Conservation (phyloP, 176 grass and related monocot genomes). For the Rhynchospora pubera region DNA sequence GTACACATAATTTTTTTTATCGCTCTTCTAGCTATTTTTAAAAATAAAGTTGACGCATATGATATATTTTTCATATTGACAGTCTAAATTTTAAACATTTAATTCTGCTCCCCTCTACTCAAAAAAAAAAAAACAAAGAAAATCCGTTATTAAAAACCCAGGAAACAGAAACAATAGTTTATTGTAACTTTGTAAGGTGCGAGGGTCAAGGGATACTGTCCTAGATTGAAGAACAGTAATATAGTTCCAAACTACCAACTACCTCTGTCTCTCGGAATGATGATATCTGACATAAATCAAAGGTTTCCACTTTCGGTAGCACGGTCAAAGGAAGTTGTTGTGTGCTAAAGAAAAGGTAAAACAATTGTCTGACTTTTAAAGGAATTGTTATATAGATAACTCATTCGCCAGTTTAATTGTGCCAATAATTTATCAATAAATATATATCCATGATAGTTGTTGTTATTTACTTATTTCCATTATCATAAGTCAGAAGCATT, state of each 20-base stretch:
- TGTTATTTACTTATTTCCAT: not conserved
- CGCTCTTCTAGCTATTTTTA: not conserved
- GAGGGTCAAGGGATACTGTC: constrained; percentile 2
- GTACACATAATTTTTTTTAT: not conserved
- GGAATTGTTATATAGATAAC: not conserved
- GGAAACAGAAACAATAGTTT: not conserved
- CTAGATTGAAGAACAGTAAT: constrained; percentile 25
- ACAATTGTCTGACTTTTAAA: constrained; percentile 3
- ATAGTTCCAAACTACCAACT: constrained; percentile 8
- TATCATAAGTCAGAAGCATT: not conserved
- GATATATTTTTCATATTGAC: not conserved
- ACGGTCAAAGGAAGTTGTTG: constrained; percentile 23
- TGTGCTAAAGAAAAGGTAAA: constrained; percentile 10
- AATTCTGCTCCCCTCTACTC: not conserved
- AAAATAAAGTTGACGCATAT: not conserved
- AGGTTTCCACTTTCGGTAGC: constrained; percentile 12
- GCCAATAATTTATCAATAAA: not conserved
- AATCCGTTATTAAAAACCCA: not conserved
- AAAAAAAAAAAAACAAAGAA: not conserved
- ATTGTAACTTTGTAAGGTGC: not conserved
- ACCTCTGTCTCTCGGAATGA: not conserved
- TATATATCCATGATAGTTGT: not conserved
- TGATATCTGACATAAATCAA: constrained; percentile 16
- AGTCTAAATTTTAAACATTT: not conserved
- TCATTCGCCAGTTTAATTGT: not conserved